Evolutionary conservation across 768 basidiomycete species (phyloP), one percentile per base, ranked within the genome.

Genomic region (Boletus coccyginus): DNA sequence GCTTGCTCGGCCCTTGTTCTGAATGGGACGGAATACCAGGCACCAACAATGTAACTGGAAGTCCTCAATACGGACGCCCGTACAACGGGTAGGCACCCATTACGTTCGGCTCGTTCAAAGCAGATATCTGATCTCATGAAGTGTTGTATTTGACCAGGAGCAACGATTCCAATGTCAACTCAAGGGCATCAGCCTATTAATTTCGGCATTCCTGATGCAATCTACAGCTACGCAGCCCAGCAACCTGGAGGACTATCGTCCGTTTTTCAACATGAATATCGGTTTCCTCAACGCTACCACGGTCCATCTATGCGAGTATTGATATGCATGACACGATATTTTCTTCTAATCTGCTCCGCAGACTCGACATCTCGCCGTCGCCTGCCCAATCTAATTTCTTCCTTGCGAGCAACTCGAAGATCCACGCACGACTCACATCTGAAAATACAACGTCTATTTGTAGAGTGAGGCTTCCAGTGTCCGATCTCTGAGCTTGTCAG

Each of bases 371-470:
- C 78, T 90, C 13, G 72, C 86, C 5, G 57, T 85, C 5, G 71
- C 78, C n/a, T 8, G 85, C 87, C 0, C 79, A 80, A 61, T 73
- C 77, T 1, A 76, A 81, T n/a, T 90, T 85, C 62, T 89, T 88
- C 60, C 65, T 84, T 8, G 53, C 68, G 2, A 52, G 63, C 7
- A 77, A 81, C 52, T 49, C 57, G 6, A 72, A 75, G 0, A 57
- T 83, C 7, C 52, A 68, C 14, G 79, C 79, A 8, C 54, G 66
- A 32, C 59, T 82, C 41, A 76, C 72, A 4, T 74, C 76, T 7
- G 59, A 79, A 13, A 62, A 74, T n/a, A 16, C 77, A 81, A 21
- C 77, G 85, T 27, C 69, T 90, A 46, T 77, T 75, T 60, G 71
- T 90, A 36, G 81, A 86, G 87, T 88, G 64, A 46, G 84, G 35